phyloP scores from a whole-genome alignment of 2,329 filamentous ascomycete genomes.

The Ceratocystis lukuohia region DNA sequence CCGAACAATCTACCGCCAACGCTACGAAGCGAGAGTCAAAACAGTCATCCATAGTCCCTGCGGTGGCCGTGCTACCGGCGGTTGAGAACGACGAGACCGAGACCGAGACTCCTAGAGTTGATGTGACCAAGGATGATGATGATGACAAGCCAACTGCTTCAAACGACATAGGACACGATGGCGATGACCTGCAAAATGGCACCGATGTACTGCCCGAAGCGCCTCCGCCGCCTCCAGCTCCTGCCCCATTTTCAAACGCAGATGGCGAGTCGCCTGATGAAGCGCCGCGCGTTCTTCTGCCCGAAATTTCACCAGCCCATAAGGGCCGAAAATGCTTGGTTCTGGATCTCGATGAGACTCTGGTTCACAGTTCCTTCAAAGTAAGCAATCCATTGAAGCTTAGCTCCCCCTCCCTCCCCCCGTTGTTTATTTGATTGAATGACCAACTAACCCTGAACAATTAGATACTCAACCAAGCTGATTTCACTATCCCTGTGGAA shows the following conservation, averaged over 20 bases:
- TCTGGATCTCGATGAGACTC: conserved; percentile 86
- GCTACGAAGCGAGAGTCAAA: conserved; percentile 36
- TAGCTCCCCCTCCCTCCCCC: neutral
- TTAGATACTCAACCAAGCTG: conserved; percentile 90
- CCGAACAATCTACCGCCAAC: conserved; percentile 33
- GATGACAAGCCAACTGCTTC: conserved; percentile 36
- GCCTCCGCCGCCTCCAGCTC: conserved; percentile 29
- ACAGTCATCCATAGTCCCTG: conserved; percentile 28
- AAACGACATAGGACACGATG: conserved; percentile 30
- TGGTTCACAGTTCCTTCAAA: conserved; percentile 99
- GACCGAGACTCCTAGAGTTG: conserved; percentile 35
- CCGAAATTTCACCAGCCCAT: conserved; percentile 66
- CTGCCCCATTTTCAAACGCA: conserved; percentile 8
- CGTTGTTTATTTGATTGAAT: conserved; percentile 12
- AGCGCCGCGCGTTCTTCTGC: conserved; percentile 54
- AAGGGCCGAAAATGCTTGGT: conserved; percentile 88
- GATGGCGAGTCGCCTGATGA: conserved; percentile 13
- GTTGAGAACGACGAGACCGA: conserved; percentile 32
- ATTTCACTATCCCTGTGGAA: conserved; percentile 97
- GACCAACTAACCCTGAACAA: neutral
- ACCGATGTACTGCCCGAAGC: conserved; percentile 23
- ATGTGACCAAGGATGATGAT: conserved; percentile 55
- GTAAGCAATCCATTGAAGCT: conserved; percentile 34
- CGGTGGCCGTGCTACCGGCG: conserved; percentile 23
- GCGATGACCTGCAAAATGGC: conserved; percentile 24